Conservation (phyloP, 805 yeast species). For the Pichia thaimueangensis region DNA sequence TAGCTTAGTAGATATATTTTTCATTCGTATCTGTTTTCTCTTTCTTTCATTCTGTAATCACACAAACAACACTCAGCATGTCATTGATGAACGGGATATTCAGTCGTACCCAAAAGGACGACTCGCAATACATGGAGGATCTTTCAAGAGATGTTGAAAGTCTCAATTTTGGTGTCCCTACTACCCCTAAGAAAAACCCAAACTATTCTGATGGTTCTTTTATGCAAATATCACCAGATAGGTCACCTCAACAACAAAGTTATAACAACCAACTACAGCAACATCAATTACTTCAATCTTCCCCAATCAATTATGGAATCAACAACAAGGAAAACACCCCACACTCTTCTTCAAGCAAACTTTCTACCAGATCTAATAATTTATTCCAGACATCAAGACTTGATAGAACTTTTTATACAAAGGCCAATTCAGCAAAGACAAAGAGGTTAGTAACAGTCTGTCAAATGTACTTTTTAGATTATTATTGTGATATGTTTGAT, state of each 20-base stretch:
- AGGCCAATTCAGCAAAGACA: constrained; percentile 68
- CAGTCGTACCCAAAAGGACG: constrained; percentile 23
- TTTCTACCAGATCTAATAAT: constrained; percentile 3
- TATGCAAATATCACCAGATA: constrained; percentile 29
- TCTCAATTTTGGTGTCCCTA: constrained; percentile 25
- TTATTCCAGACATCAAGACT: constrained; percentile 21
- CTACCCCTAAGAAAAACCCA: constrained; percentile 19
- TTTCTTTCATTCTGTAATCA: too few species aligned
- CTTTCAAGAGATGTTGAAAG: constrained; percentile 31
- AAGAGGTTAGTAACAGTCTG: constrained; percentile 85
- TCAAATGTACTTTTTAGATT: constrained; percentile 89
- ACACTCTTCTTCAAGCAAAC: constrained; percentile 21
- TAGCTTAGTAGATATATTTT: too few species aligned
- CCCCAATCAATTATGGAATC: constrained; percentile 4
- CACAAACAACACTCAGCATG: too few species aligned
- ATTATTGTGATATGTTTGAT: constrained; percentile 93
- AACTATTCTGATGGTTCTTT: constrained; percentile 18
- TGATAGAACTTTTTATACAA: constrained; percentile 42
- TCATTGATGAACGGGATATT: constrained; percentile 26
- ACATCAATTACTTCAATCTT: constrained; percentile 2
- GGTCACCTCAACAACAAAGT: constrained; percentile 16
- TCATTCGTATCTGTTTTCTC: too few species aligned
- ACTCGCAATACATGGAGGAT: constrained; percentile 27
- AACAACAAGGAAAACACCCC: constrained; percentile 38
- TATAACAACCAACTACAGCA: constrained; percentile 18